Percentiles rank a stretch among this genome's conserved stretches.
phyloP scores from a whole-genome alignment of 345 rosid genomes.

The Arabidopsis thaliana region TAIR10.1 NC_003071.7:14215501-14216000 shows the following conservation, averaged over 20 bases:
- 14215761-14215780: slow-evolving; percentile 81
- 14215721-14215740: slow-evolving; percentile 65
- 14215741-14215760: slow-evolving; percentile 53
- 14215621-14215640: slow-evolving; percentile 61
- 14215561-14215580: slow-evolving; percentile 76
- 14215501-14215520: slow-evolving; percentile 15
- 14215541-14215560: slow-evolving; percentile 1
- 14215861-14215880: slow-evolving; percentile 70
- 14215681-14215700: background rate
- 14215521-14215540: background rate
- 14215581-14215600: slow-evolving; percentile 85
- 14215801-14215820: slow-evolving; percentile 84
- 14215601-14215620: slow-evolving; percentile 73
- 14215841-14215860: slow-evolving; percentile 70
- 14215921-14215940: slow-evolving; percentile 4
- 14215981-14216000: background rate
- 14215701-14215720: slow-evolving; percentile 48
- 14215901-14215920: slow-evolving; percentile 47
- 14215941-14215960: slow-evolving; percentile 31
- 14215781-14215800: slow-evolving; percentile 71
- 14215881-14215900: slow-evolving; percentile 68
- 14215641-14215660: background rate
- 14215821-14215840: slow-evolving; percentile 97
- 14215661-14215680: background rate
- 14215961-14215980: slow-evolving; percentile 34